Evolutionary conservation across 1,284 basidiomycete species (phyloP).

Genomic region (Pholiota adiposa): DNA sequence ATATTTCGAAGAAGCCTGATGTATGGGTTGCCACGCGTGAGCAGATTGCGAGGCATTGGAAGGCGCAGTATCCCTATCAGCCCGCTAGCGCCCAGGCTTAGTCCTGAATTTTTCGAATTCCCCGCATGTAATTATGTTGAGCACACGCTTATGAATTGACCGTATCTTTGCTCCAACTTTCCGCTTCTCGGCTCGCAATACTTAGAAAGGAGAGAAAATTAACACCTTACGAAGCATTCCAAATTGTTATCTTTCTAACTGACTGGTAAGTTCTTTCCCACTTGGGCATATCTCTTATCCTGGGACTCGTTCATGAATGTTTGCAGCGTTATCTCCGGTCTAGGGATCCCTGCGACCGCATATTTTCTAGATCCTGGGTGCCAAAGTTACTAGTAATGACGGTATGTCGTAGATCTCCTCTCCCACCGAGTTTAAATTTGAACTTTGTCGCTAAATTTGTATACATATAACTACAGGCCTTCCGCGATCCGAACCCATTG

Average conservation of each 20-base stretch:
- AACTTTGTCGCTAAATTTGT: background rate
- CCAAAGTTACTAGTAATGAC: too few species aligned
- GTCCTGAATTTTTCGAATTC: background rate
- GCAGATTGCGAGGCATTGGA: slow-evolving; percentile 22
- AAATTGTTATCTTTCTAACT: background rate
- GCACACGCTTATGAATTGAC: too few species aligned
- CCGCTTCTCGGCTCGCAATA: background rate
- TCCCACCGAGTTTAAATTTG: background rate
- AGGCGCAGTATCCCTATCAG: slow-evolving; percentile 16
- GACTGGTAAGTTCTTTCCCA: background rate
- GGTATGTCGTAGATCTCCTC: too few species aligned
- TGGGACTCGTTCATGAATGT: background rate
- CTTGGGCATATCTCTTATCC: background rate
- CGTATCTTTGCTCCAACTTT: background rate
- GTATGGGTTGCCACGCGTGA: slow-evolving; percentile 22
- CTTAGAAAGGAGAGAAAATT: too few species aligned
- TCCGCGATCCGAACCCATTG: background rate
- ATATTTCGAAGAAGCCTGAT: background rate
- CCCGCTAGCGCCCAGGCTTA: background rate
- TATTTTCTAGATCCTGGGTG: too few species aligned
- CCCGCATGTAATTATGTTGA: too few species aligned
- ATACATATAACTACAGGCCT: background rate
- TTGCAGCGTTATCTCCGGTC: background rate
- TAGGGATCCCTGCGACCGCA: too few species aligned
- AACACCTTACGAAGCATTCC: background rate